Percentiles rank a stretch among this genome's conserved stretches.
Conservation (phyloP, 495 filamentous ascomycete species). For the Hypomontagnella submonticulosa region DNA sequence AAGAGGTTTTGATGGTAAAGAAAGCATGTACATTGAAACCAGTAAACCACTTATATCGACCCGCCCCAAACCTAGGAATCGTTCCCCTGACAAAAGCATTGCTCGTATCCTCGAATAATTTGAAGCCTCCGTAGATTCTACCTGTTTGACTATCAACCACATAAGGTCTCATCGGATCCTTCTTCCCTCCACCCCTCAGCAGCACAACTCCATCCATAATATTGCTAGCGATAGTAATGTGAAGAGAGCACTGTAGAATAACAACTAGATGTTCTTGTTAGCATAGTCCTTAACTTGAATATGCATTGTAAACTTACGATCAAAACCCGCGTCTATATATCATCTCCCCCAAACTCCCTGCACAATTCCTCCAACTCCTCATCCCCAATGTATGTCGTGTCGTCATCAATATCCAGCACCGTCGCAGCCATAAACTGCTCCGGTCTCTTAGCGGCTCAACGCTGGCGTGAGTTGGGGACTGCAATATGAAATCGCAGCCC, state of each 20-base stretch:
- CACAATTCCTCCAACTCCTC: neutral
- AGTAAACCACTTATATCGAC: conserved; percentile 7
- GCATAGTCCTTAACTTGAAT: neutral
- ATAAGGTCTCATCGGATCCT: neutral
- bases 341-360: neutral
- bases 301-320: neutral
- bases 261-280: conserved; percentile 3
- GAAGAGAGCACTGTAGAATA: neutral
- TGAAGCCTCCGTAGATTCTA: neutral
- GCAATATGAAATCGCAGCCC: conserved; percentile 1
- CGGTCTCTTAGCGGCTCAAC: neutral
- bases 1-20: neutral
- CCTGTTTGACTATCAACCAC: neutral
- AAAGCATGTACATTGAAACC: conserved; percentile 1
- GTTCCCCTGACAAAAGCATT: conserved; percentile 2
- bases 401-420: neutral
- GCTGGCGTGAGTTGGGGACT: neutral
- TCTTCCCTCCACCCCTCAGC: neutral
- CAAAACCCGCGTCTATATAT: conserved; percentile 6
- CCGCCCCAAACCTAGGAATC: neutral
- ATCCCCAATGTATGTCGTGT: neutral
- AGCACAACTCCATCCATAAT: neutral
- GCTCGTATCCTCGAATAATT: conserved; percentile 1
- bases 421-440: neutral
- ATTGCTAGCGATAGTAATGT: neutral